A percentile compares a stretch with the other conserved stretches of the same genome.
Conservation (phyloP, 2,329 filamentous ascomycete species). For the Lecanicillium sp. region DNA sequence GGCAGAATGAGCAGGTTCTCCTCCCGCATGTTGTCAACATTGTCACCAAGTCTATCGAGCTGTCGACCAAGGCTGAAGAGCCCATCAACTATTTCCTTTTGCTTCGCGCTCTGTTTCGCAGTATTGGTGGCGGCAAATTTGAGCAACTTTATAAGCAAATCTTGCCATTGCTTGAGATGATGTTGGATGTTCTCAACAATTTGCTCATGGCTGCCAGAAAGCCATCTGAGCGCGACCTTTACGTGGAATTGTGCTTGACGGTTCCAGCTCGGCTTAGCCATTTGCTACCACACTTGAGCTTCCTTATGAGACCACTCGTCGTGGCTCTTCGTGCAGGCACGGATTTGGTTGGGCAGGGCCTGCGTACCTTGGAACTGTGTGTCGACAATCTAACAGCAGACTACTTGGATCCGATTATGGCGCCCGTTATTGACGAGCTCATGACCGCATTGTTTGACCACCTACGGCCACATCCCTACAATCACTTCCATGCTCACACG, state of each 20-base stretch:
- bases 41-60: conserved; percentile 91
- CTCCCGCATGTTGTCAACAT: conserved; percentile 95
- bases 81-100: conserved; percentile 98
- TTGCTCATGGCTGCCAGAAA: conserved; percentile 84
- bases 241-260: conserved; percentile 93
- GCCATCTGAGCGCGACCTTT: conserved; percentile 84
- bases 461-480: conserved; percentile 86
- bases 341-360: conserved; percentile 87
- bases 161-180: conserved; percentile 89
- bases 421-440: conserved; percentile 94
- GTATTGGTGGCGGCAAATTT: conserved; percentile 94
- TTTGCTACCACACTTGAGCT: conserved; percentile 87
- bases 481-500: conserved; percentile 94
- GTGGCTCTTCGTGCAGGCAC: conserved; percentile 86
- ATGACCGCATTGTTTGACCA: conserved; percentile 98
- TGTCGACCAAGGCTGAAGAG: conserved; percentile 91
- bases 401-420: conserved; percentile 98
- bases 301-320: conserved; percentile 95
- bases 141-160: conserved; percentile 99
- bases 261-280: conserved; percentile 93
- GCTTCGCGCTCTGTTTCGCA: conserved; percentile 83
- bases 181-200: conserved; percentile 94
- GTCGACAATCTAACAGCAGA: conserved; percentile 97
- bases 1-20: conserved; percentile 91
- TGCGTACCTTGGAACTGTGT: conserved; percentile 89